Percentiles rank a stretch among this genome's conserved stretches.
Conservation (phyloP, 164 flowering plant species). For the Protea cynaroides region DNA sequence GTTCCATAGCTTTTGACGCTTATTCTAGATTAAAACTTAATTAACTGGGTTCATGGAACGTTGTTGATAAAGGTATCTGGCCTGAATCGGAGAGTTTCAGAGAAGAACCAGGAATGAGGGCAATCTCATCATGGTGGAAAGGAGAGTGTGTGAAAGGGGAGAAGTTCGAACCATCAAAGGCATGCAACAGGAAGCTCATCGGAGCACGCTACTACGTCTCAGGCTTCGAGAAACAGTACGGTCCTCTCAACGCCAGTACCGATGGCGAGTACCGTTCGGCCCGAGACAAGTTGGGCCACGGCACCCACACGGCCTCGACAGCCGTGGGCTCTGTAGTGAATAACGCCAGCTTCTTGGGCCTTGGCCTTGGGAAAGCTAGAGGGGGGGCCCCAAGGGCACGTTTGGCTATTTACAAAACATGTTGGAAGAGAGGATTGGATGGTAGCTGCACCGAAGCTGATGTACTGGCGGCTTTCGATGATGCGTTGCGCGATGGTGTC, state of each 20-base stretch:
- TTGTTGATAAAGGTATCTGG: conserved; percentile 46
- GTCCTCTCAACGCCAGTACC: conserved; percentile 23
- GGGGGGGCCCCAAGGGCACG: conserved; percentile 72
- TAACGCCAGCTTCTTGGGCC: conserved; percentile 36
- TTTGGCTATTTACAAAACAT: conserved; percentile 63
- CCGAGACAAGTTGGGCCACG: conserved; percentile 59
- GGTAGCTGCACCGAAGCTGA: conserved; percentile 54
- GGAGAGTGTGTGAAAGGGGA: conserved; percentile 49
- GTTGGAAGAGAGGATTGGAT: conserved; percentile 36
- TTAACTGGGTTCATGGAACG: background rate
- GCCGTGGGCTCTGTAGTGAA: conserved; percentile 50
- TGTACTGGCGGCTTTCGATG: conserved; percentile 59
- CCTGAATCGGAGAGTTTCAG: conserved; percentile 60
- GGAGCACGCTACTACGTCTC: conserved; percentile 54
- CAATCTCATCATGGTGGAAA: conserved; percentile 47
- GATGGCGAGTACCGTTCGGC: conserved; percentile 47
- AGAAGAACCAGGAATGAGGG: conserved; percentile 26
- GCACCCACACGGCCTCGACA: conserved; percentile 76
- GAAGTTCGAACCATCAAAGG: conserved; percentile 27
- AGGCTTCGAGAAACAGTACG: conserved; percentile 36
- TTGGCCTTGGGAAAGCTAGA: conserved; percentile 51
- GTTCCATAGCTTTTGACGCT: too few species aligned
- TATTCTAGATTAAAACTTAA: too few species aligned
- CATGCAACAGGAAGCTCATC: conserved; percentile 55
- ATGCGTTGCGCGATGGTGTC: conserved; percentile 63